phyloP scores from a whole-genome alignment of 768 basidiomycete species.

The Mycena galopus region DNA sequence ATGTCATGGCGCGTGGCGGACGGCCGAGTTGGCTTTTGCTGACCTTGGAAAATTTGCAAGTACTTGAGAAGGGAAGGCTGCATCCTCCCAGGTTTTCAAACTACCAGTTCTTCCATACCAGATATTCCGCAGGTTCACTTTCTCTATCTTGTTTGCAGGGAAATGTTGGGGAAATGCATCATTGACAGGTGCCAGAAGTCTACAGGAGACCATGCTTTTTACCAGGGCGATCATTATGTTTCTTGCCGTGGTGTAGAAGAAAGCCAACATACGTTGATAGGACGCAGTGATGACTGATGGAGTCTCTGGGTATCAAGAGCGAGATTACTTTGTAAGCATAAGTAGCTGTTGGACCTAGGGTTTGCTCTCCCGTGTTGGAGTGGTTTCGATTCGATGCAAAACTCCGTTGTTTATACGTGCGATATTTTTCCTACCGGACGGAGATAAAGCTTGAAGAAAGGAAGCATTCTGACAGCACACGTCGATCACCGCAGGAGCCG shows the following conservation, averaged over 20 bases:
- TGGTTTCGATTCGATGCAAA: conserved; percentile 18
- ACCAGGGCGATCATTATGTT: conserved; percentile 22
- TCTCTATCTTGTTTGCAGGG: conserved; percentile 17
- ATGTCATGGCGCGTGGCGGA: conserved; percentile 4
- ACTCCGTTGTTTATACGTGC: conserved; percentile 13
- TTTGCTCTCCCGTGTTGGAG: conserved; percentile 12
- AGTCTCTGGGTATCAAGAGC: conserved; percentile 5
- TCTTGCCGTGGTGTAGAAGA: conserved; percentile 13
- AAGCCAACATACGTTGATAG: conserved; percentile 21
- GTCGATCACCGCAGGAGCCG: conserved; percentile 19
- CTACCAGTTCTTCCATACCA: background rate
- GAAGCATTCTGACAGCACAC: conserved; percentile 19
- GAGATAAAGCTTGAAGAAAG: conserved; percentile 17
- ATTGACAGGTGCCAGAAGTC: conserved; percentile 27
- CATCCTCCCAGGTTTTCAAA: conserved; percentile 20
- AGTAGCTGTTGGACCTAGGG: conserved; percentile 13
- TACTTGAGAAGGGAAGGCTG: conserved; percentile 17
- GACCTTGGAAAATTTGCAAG: conserved; percentile 14
- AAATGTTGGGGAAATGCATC: no score
- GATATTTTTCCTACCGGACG: conserved; percentile 11
- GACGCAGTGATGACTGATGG: conserved; percentile 15
- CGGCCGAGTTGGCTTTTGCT: conserved; percentile 14
- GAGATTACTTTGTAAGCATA: conserved; percentile 2
- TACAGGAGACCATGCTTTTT: conserved; percentile 22
- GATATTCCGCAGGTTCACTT: conserved; percentile 24